phyloP scores from a whole-genome alignment of 345 rosid genomes.

The Lepidium africanum region DNA sequence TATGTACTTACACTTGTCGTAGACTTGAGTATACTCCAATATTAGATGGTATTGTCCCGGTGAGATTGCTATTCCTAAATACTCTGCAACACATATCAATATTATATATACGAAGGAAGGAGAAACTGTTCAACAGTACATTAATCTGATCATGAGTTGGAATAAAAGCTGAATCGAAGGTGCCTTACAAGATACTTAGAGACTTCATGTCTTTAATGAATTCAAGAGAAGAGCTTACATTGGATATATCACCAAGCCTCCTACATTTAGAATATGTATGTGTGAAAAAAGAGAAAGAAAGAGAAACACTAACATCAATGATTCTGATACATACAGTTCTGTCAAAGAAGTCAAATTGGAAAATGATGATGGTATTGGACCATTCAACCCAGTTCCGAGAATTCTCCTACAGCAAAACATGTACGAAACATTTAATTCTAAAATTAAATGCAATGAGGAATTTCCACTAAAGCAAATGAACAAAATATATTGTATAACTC shows the following conservation, averaged over 20 bases:
- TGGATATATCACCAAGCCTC: conserved; percentile 59
- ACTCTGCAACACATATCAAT: conserved; percentile 29
- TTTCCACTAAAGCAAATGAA: background rate
- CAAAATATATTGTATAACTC: background rate
- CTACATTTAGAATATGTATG: conserved; percentile 23
- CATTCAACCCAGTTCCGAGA: conserved; percentile 47
- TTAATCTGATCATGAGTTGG: background rate
- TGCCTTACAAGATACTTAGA: conserved; percentile 42
- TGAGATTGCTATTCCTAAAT: conserved; percentile 45
- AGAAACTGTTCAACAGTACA: background rate
- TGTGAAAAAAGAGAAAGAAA: background rate
- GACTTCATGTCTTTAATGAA: conserved; percentile 45
- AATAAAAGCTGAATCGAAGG: background rate
- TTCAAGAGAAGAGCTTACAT: conserved; percentile 45
- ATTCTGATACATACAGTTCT: conserved; percentile 43
- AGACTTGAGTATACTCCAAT: conserved; percentile 44
- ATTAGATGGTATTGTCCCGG: conserved; percentile 49
- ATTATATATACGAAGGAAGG: background rate
- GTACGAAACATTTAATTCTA: background rate
- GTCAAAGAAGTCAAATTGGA: conserved; percentile 41
- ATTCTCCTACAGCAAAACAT: conserved; percentile 39
- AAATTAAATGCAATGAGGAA: background rate
- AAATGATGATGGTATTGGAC: conserved; percentile 60
- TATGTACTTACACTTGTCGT: conserved; percentile 45
- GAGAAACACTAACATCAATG: background rate